phyloP scores from a whole-genome alignment of 2,329 filamentous ascomycete genomes.

The Coleophoma eucalyptorum region DNA sequence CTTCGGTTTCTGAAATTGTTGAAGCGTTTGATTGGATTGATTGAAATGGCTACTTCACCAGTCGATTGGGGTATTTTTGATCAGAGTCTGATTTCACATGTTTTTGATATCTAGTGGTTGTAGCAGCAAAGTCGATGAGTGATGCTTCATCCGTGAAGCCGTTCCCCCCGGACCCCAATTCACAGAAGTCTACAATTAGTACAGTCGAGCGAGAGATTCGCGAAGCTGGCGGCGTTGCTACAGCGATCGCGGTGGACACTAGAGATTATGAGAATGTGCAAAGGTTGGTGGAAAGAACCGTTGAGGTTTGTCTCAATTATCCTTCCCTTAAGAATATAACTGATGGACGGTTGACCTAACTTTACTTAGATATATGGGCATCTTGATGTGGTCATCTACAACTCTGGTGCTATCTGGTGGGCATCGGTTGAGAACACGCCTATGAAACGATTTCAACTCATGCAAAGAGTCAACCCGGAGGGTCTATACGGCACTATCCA shows the following conservation, averaged over 20 bases:
- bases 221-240: constrained; percentile 58
- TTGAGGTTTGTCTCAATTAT: constrained; percentile 33
- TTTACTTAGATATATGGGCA: constrained; percentile 42
- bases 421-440: constrained; percentile 69
- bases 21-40: too few relatives aligned
- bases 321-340: constrained; percentile 3
- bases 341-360: constrained; percentile 13
- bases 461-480: constrained; percentile 72
- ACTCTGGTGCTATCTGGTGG: constrained; percentile 86
- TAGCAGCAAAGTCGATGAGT: constrained; percentile 72
- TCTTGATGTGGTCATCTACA: constrained; percentile 76
- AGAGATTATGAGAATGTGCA: constrained; percentile 59
- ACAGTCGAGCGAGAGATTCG: constrained; percentile 75
- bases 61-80: too few relatives aligned
- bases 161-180: constrained; percentile 77
- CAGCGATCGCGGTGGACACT: constrained; percentile 67
- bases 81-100: too few relatives aligned
- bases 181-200: constrained; percentile 69
- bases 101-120: constrained; percentile 37
- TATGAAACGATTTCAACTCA: constrained; percentile 71
- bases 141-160: constrained; percentile 50
- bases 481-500: constrained; percentile 73
- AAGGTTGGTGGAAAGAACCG: constrained; percentile 52
- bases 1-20: too few relatives aligned
- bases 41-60: too few relatives aligned